Evolutionary conservation across 441 rosid genomes (phyloP).

Genomic region (Arabidopsis hybrid): DNA sequence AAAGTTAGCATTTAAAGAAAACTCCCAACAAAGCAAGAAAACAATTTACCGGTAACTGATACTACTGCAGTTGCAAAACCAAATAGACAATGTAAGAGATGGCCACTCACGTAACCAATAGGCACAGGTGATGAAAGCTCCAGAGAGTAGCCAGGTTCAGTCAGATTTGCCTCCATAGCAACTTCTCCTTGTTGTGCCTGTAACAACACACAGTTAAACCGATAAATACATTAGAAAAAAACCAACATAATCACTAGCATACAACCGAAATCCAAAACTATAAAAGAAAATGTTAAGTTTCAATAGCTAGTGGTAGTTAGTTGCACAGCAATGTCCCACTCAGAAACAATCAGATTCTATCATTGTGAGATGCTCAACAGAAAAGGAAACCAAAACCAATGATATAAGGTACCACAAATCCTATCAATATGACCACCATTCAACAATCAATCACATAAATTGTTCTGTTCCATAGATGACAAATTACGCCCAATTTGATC

Average conservation of each 20-base stretch:
- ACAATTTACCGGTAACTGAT: background rate
- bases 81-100: slow-evolving; percentile 22
- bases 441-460: slow-evolving; percentile 10
- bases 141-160: slow-evolving; percentile 75
- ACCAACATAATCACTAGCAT: background rate
- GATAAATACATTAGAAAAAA: background rate
- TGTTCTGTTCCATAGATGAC: slow-evolving; percentile 5
- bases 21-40: background rate
- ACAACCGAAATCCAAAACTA: background rate
- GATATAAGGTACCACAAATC: background rate
- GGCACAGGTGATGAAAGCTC: slow-evolving; percentile 80
- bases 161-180: slow-evolving; percentile 70
- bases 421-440: background rate
- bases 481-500: background rate
- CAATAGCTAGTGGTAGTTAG: background rate
- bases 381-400: background rate
- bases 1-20: background rate
- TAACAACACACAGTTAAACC: slow-evolving; percentile 25
- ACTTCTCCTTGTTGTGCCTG: slow-evolving; percentile 85
- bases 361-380: background rate
- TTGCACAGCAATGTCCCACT: background rate
- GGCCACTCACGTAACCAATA: slow-evolving; percentile 60
- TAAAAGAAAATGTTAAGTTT: background rate
- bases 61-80: background rate
- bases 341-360: slow-evolving; percentile 17